A percentile compares a stretch with the other conserved stretches of the same genome.
phyloP scores from a whole-genome alignment of 495 filamentous ascomycete species.

The Trichoderma parareesei region DNA sequence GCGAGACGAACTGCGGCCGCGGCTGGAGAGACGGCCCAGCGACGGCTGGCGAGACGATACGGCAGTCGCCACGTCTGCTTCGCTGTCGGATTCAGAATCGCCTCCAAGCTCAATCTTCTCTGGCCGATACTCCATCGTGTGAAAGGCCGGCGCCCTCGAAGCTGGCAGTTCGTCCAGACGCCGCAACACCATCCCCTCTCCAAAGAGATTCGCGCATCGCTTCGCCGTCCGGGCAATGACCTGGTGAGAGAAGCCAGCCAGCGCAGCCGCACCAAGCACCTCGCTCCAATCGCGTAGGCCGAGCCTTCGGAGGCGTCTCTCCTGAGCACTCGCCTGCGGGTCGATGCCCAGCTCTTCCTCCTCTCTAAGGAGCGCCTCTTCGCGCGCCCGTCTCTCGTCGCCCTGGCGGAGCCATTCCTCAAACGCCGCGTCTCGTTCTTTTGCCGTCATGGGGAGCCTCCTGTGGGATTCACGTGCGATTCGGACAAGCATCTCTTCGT shows the following conservation, averaged over 20 bases:
- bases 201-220: slow-evolving; percentile 65
- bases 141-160: slow-evolving; percentile 23
- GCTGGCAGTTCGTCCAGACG: slow-evolving; percentile 40
- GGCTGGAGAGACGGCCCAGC: neutral
- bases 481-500: slow-evolving; percentile 31
- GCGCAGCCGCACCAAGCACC: slow-evolving; percentile 62
- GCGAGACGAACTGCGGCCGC: neutral
- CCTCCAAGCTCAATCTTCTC: neutral
- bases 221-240: slow-evolving; percentile 58
- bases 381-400: neutral
- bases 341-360: slow-evolving; percentile 9
- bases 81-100: neutral
- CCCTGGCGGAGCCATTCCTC: slow-evolving; percentile 6
- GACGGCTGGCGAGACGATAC: neutral
- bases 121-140: slow-evolving; percentile 14
- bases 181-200: slow-evolving; percentile 53
- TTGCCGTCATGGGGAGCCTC: slow-evolving; percentile 13
- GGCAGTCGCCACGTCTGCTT: neutral
- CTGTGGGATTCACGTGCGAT: slow-evolving; percentile 30
- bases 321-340: slow-evolving; percentile 8
- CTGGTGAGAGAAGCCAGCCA: slow-evolving; percentile 53
- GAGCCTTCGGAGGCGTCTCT: slow-evolving; percentile 7
- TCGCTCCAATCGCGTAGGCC: slow-evolving; percentile 67
- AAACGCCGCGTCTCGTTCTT: neutral
- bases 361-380: slow-evolving; percentile 6